A percentile compares a stretch with the other conserved stretches of the same genome.
Conservation (phyloP, 306 rosid species). For the Dryas drummondii region DNA sequence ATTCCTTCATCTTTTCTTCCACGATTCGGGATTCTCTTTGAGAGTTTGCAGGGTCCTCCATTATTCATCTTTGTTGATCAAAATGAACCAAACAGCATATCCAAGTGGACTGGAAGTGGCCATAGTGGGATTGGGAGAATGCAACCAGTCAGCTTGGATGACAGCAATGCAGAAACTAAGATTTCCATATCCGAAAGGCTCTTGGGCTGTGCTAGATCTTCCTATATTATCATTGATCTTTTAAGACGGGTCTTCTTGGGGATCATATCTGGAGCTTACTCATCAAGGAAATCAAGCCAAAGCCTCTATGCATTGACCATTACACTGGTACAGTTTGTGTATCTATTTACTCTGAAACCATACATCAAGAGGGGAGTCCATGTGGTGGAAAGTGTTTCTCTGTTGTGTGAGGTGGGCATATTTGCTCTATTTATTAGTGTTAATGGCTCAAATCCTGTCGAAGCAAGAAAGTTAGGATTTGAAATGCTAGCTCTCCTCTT, state of each 20-base stretch:
- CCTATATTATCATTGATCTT: conserved; percentile 51
- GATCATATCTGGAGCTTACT: conserved; percentile 52
- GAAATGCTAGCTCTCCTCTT: conserved; percentile 44
- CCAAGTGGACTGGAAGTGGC: conserved; percentile 41
- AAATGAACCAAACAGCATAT: conserved; percentile 37
- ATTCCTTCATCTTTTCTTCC: conserved; percentile 49
- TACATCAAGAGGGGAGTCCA: conserved; percentile 52
- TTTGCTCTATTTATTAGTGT: conserved; percentile 35
- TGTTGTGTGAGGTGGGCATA: conserved; percentile 47
- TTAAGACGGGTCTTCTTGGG: conserved; percentile 51
- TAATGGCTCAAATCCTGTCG: conserved; percentile 30
- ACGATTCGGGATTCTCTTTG: conserved; percentile 57
- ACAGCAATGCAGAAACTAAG: conserved; percentile 46
- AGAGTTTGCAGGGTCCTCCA: conserved; percentile 50
- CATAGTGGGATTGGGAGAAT: conserved; percentile 39
- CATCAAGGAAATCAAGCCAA: conserved; percentile 46
- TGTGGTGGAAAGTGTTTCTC: conserved; percentile 51
- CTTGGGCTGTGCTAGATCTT: conserved; percentile 52
- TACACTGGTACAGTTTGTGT: conserved; percentile 46
- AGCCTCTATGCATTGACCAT: conserved; percentile 45
- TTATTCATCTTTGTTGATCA: conserved; percentile 36
- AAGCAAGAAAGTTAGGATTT: conserved; percentile 32
- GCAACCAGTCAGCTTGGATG: conserved; percentile 38
- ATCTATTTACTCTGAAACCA: conserved; percentile 47
- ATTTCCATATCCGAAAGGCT: conserved; percentile 31